A percentile compares a stretch with the other conserved stretches of the same genome.
These are phyloP conservation scores for Prunus mume DNA, from an alignment of 306 rosid genomes.

Conservation along the genomic window DNA sequence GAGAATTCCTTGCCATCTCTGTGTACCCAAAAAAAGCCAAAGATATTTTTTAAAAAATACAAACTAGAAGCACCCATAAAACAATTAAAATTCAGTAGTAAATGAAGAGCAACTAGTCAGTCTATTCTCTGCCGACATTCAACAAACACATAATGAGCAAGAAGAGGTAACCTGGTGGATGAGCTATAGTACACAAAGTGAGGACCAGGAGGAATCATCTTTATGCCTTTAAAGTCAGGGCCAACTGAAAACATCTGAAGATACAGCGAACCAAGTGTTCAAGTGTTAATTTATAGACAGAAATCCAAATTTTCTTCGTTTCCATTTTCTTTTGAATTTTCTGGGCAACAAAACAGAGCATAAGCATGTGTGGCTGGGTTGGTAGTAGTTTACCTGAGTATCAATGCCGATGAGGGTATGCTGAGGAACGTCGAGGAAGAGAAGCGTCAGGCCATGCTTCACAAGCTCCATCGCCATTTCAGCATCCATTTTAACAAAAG, in stretches of 20 bases:
- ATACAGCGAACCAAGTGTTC: slow-evolving; percentile 6
- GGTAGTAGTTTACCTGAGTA: slow-evolving; percentile 49
- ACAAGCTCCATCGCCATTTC: slow-evolving; percentile 61
- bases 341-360: slow-evolving; percentile 1
- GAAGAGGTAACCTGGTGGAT: slow-evolving; percentile 64
- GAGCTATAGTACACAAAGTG: slow-evolving; percentile 89
- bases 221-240: slow-evolving; percentile 80
- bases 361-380: neutral
- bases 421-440: slow-evolving; percentile 82
- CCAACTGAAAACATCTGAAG: slow-evolving; percentile 71
- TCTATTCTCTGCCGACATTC: neutral
- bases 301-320: neutral
- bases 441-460: slow-evolving; percentile 66
- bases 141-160: neutral
- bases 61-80: neutral
- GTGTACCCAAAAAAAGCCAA: too few relatives aligned
- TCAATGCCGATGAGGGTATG: slow-evolving; percentile 75
- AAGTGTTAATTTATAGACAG: neutral
- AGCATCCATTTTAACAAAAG: slow-evolving; percentile 48
- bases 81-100: neutral
- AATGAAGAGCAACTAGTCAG: neutral
- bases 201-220: slow-evolving; percentile 91
- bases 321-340: slow-evolving; percentile 3
- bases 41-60: neutral
- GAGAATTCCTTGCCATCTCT: too few relatives aligned